These are phyloP conservation scores for Kurtzmaniella quercitrusa DNA, from an alignment of 1,139 yeast genomes.

Conservation along the genomic window DNA sequence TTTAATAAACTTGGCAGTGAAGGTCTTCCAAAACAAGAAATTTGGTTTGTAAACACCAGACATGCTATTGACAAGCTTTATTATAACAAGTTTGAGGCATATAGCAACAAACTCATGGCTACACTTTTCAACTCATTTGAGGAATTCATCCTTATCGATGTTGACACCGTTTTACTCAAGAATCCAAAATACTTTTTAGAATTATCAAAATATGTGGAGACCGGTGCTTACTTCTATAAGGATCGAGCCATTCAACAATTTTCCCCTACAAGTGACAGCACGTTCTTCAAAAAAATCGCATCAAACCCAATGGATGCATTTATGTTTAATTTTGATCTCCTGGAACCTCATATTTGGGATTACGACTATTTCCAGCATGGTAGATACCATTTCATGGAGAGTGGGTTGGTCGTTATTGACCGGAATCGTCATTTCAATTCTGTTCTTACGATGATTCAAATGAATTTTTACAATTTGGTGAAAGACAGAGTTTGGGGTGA, in stretches of 20 bases:
- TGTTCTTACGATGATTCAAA: constrained; percentile 10
- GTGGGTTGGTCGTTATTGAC: constrained; percentile 13
- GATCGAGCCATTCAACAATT: constrained; percentile 11
- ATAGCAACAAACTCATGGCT: constrained; percentile 21
- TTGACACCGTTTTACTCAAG: constrained; percentile 17
- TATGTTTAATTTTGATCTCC: constrained; percentile 6
- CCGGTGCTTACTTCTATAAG: constrained; percentile 18
- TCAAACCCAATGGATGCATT: constrained; percentile 4
- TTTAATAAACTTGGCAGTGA: constrained; percentile 8
- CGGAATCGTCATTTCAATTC: constrained; percentile 12
- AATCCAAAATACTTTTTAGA: constrained; percentile 15
- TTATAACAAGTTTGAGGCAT: constrained; percentile 14
- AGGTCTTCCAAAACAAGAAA: constrained; percentile 24
- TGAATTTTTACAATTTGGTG: constrained; percentile 9
- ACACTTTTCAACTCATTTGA: constrained; percentile 19
- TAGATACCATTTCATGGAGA: constrained; percentile 14
- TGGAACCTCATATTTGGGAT: constrained; percentile 4
- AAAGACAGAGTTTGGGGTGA: constrained; percentile 13
- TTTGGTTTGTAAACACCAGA: constrained; percentile 19
- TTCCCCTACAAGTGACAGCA: constrained; percentile 7
- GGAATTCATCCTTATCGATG: constrained; percentile 19
- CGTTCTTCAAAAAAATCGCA: constrained; percentile 2
- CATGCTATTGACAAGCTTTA: constrained; percentile 1
- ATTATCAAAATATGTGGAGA: constrained; percentile 11
- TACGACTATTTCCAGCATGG: constrained; percentile 12